Conservation (phyloP, 306 rosid species). For the Vigna angularis region DNA sequence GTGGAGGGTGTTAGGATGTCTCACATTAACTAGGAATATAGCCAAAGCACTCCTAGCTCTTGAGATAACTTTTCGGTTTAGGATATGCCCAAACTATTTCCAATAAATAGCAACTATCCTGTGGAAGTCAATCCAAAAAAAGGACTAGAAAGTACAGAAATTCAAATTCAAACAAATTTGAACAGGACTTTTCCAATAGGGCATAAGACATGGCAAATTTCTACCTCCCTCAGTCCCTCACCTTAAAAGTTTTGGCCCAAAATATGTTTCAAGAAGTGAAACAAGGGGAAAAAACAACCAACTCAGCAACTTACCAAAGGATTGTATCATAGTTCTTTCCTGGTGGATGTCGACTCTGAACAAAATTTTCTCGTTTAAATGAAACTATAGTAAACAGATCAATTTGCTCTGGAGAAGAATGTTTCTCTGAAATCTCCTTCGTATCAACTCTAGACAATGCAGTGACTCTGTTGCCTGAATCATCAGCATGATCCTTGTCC, state of each 20-base stretch:
- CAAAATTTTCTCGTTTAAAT: slow-evolving; percentile 76
- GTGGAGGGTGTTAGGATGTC: not conserved
- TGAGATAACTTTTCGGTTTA: not conserved
- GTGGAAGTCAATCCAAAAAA: slow-evolving; percentile 10
- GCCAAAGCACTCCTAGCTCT: not conserved
- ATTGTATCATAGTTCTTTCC: slow-evolving; percentile 79
- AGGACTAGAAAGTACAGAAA: not conserved
- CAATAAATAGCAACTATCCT: slow-evolving; percentile 3
- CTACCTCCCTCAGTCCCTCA: not conserved
- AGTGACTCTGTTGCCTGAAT: slow-evolving; percentile 43
- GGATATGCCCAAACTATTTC: not conserved
- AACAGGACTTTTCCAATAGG: slow-evolving; percentile 13
- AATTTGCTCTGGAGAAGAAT: slow-evolving; percentile 44
- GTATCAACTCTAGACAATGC: slow-evolving; percentile 45
- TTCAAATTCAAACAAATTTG: not conserved
- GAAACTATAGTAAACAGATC: slow-evolving; percentile 65
- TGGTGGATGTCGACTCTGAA: slow-evolving; percentile 53
- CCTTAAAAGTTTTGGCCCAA: not conserved
- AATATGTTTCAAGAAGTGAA: not conserved
- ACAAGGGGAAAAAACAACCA: not conserved
- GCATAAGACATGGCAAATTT: slow-evolving; percentile 9
- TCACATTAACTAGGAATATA: not conserved
- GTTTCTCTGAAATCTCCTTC: slow-evolving; percentile 46
- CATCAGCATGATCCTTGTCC: slow-evolving; percentile 48
- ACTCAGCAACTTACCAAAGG: slow-evolving; percentile 64